Evolutionary conservation across 768 basidiomycete genomes (phyloP).

Genomic region (Tricholoma flavovirens): DNA sequence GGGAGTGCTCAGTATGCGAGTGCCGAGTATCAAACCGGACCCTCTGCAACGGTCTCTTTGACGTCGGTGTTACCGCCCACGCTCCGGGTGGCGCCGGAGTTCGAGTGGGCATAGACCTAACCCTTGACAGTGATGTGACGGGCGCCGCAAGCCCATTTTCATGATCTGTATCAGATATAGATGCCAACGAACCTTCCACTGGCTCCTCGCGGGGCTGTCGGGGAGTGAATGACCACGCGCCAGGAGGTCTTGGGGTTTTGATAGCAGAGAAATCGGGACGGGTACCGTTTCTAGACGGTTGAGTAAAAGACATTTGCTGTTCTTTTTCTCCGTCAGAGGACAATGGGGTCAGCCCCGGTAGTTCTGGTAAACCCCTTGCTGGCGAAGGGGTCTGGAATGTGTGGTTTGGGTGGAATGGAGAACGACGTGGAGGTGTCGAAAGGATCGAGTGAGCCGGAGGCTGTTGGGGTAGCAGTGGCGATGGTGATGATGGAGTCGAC

Average conservation of each 20-base stretch:
- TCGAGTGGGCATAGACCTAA: slow-evolving; percentile 38
- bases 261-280: slow-evolving; percentile 10
- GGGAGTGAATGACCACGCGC: slow-evolving; percentile 32
- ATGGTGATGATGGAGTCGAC: slow-evolving; percentile 29
- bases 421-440: slow-evolving; percentile 44
- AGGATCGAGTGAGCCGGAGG: slow-evolving; percentile 14
- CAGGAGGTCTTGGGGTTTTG: slow-evolving; percentile 29
- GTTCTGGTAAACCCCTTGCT: slow-evolving; percentile 54
- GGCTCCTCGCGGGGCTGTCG: slow-evolving; percentile 7
- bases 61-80: slow-evolving; percentile 55
- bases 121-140: slow-evolving; percentile 43
- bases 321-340: slow-evolving; percentile 39
- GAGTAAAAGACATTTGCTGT: slow-evolving; percentile 8
- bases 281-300: slow-evolving; percentile 4
- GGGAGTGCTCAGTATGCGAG: slow-evolving; percentile 8
- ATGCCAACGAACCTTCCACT: slow-evolving; percentile 15
- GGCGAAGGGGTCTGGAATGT: slow-evolving; percentile 63
- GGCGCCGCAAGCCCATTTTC: slow-evolving; percentile 43
- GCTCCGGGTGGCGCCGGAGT: slow-evolving; percentile 70
- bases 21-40: slow-evolving; percentile 63
- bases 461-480: slow-evolving; percentile 11
- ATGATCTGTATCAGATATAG: slow-evolving; percentile 18
- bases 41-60: slow-evolving; percentile 55
- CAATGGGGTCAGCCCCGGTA: slow-evolving; percentile 61
- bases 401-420: slow-evolving; percentile 36